These are phyloP conservation scores for Claviceps paspali DNA, from an alignment of 2,329 filamentous ascomycete species.

Conservation along the genomic window DNA sequence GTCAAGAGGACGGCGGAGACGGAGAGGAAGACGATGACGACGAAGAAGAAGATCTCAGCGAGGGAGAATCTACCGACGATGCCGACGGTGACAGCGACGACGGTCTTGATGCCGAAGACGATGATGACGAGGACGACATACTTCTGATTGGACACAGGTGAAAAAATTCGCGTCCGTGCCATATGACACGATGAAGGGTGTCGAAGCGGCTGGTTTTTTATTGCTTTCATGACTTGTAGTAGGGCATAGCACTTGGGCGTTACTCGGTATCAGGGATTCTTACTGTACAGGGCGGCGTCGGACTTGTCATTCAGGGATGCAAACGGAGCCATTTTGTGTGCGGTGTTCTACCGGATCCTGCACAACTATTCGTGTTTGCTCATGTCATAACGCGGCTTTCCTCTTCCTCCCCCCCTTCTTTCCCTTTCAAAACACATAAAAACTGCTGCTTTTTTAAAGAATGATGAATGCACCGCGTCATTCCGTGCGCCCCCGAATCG, in stretches of 20 bases:
- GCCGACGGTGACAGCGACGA: conserved; percentile 32
- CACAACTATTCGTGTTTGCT: background rate
- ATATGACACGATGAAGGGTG: background rate
- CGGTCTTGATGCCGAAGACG: conserved; percentile 23
- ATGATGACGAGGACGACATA: conserved; percentile 33
- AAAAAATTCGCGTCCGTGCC: conserved; percentile 9
- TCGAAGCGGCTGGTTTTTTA: background rate
- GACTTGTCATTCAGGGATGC: background rate
- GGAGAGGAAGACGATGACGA: conserved; percentile 26
- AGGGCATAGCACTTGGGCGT: background rate
- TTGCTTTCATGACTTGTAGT: background rate
- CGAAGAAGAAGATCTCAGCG: conserved; percentile 25
- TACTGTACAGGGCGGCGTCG: background rate
- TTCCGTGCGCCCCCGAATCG: too few relatives aligned
- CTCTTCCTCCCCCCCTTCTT: too few relatives aligned
- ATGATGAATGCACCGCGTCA: too few relatives aligned
- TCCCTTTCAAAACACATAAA: too few relatives aligned
- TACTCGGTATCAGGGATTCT: background rate
- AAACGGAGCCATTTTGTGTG: background rate
- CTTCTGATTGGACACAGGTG: conserved; percentile 33
- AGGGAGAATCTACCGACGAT: conserved; percentile 31
- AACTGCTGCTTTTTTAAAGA: background rate
- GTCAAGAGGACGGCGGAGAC: conserved; percentile 22
- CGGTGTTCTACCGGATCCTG: too few relatives aligned
- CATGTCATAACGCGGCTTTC: background rate